A percentile compares a stretch with the other conserved stretches of the same genome.
Evolutionary conservation across 768 basidiomycete species (phyloP).

Genomic region (Tulasnella sp.): DNA sequence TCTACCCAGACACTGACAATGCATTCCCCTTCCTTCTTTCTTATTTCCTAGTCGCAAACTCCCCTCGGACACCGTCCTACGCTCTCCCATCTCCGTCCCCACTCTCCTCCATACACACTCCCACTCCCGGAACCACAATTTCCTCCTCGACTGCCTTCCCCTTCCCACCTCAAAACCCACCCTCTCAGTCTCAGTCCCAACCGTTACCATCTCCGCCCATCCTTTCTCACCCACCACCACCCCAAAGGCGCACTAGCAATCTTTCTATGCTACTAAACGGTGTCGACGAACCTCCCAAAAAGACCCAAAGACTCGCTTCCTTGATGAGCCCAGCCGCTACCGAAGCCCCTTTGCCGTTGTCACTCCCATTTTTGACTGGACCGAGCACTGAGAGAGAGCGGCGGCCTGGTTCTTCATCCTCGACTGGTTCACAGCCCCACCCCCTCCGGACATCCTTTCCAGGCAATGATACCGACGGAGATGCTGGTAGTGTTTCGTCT

Average conservation of each 20-base stretch:
- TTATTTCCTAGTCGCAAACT: constrained; percentile 14
- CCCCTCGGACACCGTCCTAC: constrained; percentile 19
- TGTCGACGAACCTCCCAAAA: not conserved
- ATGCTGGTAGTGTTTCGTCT: constrained; percentile 3
- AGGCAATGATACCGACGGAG: constrained; percentile 4
- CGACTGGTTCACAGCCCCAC: constrained; percentile 22
- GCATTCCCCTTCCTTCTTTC: constrained; percentile 15
- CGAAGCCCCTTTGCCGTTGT: constrained; percentile 22
- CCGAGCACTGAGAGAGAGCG: constrained; percentile 30
- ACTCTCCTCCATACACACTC: constrained; percentile 1
- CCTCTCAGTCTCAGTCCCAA: not conserved
- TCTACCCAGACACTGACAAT: constrained; percentile 2
- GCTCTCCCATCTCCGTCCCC: constrained; percentile 20
- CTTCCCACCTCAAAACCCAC: constrained; percentile 11
- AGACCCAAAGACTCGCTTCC: constrained; percentile 1
- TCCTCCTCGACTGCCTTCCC: constrained; percentile 9
- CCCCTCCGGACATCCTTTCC: constrained; percentile 1
- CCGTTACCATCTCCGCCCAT: not conserved
- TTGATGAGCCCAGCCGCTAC: constrained; percentile 21
- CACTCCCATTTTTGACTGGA: constrained; percentile 27
- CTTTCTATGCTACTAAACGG: constrained; percentile 17
- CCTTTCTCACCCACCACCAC: not conserved
- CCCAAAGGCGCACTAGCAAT: constrained; percentile 4
- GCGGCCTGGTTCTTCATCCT: constrained; percentile 32
- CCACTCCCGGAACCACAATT: not conserved